Evolutionary conservation across 176 grass and related monocot genomes (phyloP).

Genomic region (Oryza officinalis): DNA sequence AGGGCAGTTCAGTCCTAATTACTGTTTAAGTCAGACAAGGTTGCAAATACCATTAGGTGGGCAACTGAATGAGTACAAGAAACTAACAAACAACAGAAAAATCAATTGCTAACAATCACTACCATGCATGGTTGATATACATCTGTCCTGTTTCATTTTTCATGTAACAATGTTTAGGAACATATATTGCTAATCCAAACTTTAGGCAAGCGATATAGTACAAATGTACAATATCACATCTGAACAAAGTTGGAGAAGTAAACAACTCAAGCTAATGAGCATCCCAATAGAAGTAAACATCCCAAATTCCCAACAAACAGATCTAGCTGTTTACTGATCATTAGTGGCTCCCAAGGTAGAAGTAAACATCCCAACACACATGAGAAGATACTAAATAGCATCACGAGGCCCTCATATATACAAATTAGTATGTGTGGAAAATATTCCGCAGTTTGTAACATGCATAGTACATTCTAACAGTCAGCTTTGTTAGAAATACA

Average conservation of each 20-base stretch:
- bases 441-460: not conserved
- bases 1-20: not conserved
- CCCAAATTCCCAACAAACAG: not conserved
- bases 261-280: constrained; percentile 1
- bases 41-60: not conserved
- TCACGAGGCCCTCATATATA: not conserved
- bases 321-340: not conserved
- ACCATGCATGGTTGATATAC: not conserved
- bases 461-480: not conserved
- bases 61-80: not conserved
- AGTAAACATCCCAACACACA: not conserved
- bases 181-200: not conserved
- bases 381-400: not conserved
- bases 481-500: constrained; percentile 14
- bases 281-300: not conserved
- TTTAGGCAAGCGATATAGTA: not conserved
- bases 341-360: not conserved
- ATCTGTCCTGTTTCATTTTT: not conserved
- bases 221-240: not conserved
- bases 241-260: not conserved
- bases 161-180: not conserved
- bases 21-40: not conserved
- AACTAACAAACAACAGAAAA: constrained; percentile 8
- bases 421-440: not conserved
- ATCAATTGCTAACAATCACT: not conserved